Percentiles rank a stretch among this genome's conserved stretches.
These are phyloP conservation scores for Thelephora aurantiotincta DNA, from an alignment of 768 basidiomycete genomes.

Conservation along the genomic window DNA sequence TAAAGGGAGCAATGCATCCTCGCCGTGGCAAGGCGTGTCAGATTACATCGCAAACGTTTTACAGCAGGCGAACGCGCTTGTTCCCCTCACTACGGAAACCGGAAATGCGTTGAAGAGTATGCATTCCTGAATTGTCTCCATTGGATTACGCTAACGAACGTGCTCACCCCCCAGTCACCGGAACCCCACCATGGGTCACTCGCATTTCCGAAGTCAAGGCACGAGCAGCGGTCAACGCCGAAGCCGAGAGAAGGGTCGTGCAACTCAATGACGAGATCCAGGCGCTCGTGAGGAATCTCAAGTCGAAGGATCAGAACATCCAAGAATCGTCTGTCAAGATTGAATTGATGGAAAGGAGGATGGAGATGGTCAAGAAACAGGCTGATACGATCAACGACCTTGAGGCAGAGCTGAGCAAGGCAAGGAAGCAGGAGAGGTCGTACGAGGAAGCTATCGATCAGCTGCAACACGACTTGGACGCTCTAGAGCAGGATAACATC, in stretches of 20 bases:
- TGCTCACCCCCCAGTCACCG: constrained; percentile 35
- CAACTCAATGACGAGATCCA: constrained; percentile 86
- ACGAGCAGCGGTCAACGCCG: constrained; percentile 71
- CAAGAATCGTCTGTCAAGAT: constrained; percentile 89
- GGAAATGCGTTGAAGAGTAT: constrained; percentile 73
- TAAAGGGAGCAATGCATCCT: constrained; percentile 49
- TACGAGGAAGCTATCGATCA: constrained; percentile 93
- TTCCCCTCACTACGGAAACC: constrained; percentile 58
- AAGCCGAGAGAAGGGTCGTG: constrained; percentile 79
- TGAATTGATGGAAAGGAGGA: constrained; percentile 85
- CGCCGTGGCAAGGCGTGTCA: constrained; percentile 68
- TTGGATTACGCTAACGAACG: neutral
- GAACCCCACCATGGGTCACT: constrained; percentile 73
- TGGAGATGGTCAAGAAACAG: constrained; percentile 86
- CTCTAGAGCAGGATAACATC: constrained; percentile 75
- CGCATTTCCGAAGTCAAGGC: constrained; percentile 77
- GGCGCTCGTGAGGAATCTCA: constrained; percentile 70
- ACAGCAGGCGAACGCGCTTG: constrained; percentile 52
- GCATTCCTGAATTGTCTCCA: constrained; percentile 13
- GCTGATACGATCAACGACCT: constrained; percentile 72
- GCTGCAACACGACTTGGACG: constrained; percentile 77
- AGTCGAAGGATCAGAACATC: constrained; percentile 77
- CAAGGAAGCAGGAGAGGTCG: constrained; percentile 75
- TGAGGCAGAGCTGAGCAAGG: constrained; percentile 66
- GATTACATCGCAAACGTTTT: constrained; percentile 56